phyloP scores from a whole-genome alignment of 345 rosid genomes.

The Gossypioides kirkii region DNA sequence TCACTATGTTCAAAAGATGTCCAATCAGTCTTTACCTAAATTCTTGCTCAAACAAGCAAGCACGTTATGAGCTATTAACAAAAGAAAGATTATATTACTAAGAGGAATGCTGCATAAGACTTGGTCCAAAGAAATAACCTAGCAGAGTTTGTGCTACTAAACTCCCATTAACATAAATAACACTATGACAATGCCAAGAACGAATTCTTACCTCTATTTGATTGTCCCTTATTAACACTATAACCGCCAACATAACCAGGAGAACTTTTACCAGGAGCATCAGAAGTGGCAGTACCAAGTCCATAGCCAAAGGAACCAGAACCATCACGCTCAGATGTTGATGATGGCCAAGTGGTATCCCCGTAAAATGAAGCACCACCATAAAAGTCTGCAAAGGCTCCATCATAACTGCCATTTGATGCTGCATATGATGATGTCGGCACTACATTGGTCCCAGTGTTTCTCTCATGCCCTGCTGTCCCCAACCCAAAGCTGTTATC shows the following conservation, averaged over 20 bases:
- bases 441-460: constrained; percentile 35
- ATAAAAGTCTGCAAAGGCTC: constrained; percentile 44
- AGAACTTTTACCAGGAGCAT: constrained; percentile 48
- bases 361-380: constrained; percentile 48
- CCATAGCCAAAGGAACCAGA: constrained; percentile 52
- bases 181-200: background rate
- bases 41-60: too few species aligned
- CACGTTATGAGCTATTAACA: too few species aligned
- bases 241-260: constrained; percentile 68
- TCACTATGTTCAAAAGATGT: too few species aligned
- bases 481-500: constrained; percentile 46
- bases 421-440: constrained; percentile 44
- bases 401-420: constrained; percentile 52
- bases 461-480: constrained; percentile 50
- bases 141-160: background rate
- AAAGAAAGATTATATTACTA: too few species aligned
- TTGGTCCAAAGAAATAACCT: background rate
- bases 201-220: constrained; percentile 58
- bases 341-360: constrained; percentile 55
- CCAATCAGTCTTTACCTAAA: too few species aligned
- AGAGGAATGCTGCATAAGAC: too few species aligned
- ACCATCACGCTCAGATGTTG: constrained; percentile 45
- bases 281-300: constrained; percentile 42
- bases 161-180: background rate
- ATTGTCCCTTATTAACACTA: constrained; percentile 64